phyloP scores from a whole-genome alignment of 2,329 filamentous ascomycete species.

The Triangularia setosa region DNA sequence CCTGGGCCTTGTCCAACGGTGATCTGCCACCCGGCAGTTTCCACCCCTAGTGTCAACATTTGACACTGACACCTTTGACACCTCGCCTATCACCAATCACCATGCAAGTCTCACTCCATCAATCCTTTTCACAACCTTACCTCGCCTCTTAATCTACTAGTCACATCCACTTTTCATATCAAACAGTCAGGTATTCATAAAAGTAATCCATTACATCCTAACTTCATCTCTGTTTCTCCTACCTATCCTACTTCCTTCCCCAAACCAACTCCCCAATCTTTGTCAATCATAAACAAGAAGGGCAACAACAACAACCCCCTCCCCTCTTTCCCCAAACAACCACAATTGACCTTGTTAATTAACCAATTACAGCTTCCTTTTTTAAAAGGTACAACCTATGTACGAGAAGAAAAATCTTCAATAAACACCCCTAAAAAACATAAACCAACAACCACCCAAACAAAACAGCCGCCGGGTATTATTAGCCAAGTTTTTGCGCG shows the following conservation, averaged over 20 bases:
- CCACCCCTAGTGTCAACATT: too few species aligned
- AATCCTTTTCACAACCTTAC: neutral
- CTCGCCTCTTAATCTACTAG: neutral
- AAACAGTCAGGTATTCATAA: neutral
- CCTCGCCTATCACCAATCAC: neutral
- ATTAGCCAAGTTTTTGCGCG: neutral
- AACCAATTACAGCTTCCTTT: neutral
- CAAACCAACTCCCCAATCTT: neutral
- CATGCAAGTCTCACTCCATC: neutral
- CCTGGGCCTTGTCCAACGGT: neutral
- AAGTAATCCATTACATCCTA: neutral
- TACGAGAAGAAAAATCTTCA: constrained; percentile 19
- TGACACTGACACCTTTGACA: neutral
- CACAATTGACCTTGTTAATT: neutral
- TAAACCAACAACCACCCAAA: neutral
- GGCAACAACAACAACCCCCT: neutral
- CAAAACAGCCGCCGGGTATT: neutral
- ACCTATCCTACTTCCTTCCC: neutral
- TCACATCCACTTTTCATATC: neutral
- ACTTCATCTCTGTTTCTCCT: neutral
- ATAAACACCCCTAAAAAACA: neutral
- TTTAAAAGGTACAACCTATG: constrained; percentile 19
- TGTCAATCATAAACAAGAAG: neutral
- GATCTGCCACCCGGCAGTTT: too few species aligned
- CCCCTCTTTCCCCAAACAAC: neutral